Evolutionary conservation across 805 yeast genomes (phyloP).

Genomic region (Metschnikowia corniflorae): DNA sequence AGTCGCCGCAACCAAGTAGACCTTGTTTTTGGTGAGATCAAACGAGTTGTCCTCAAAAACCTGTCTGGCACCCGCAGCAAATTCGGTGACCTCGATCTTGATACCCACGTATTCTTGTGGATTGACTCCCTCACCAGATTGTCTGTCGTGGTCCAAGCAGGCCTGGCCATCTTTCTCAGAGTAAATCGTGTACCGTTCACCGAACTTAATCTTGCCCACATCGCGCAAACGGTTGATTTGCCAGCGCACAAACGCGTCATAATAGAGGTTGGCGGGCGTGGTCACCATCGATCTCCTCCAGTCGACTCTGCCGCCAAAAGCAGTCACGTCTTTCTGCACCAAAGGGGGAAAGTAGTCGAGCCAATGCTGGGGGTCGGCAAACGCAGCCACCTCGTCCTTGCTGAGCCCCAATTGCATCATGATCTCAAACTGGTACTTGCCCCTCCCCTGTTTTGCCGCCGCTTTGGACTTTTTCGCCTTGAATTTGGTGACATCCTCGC

Average conservation of each 20-base stretch:
- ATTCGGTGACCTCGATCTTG: conserved; percentile 71
- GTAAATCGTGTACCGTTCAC: conserved; percentile 95
- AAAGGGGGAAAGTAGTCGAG: conserved; percentile 86
- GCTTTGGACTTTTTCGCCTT: conserved; percentile 92
- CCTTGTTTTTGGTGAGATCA: conserved; percentile 52
- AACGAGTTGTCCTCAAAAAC: conserved; percentile 48
- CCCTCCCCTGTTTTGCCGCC: conserved; percentile 88
- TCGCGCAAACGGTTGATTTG: conserved; percentile 86
- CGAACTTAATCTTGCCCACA: conserved; percentile 89
- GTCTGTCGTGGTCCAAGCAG: conserved; percentile 98
- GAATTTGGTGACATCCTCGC: conserved; percentile 85
- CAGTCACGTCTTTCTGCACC: conserved; percentile 73
- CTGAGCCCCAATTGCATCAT: conserved; percentile 92
- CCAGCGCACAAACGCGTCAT: conserved; percentile 90
- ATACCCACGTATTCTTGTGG: conserved; percentile 96
- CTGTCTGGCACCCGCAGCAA: conserved; percentile 54
- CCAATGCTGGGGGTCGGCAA: conserved; percentile 94
- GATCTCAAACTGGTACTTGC: conserved; percentile 92
- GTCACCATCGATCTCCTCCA: conserved; percentile 97
- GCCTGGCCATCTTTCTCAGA: conserved; percentile 99
- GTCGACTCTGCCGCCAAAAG: conserved; percentile 90
- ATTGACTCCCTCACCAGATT: conserved; percentile 92
- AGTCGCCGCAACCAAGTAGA: conserved; percentile 91
- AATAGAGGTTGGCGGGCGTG: conserved; percentile 92
- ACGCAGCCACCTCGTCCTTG: conserved; percentile 75